These are phyloP conservation scores for Pythium sukuiense DNA, from an alignment of 352 stramenopile species.

Conservation along the genomic window DNA sequence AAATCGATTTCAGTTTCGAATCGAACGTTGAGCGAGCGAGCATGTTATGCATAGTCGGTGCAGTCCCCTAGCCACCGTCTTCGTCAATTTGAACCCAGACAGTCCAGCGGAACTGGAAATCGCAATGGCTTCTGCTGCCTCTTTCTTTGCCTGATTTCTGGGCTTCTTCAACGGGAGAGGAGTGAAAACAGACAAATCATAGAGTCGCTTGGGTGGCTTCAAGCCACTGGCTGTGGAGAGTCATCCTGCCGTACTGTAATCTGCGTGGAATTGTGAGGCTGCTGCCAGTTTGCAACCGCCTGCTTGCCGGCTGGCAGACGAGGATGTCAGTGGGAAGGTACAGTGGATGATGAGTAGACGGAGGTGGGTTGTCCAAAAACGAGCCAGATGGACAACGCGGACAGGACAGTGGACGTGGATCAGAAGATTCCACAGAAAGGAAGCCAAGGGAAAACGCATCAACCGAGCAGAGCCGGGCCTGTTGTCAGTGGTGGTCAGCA, in stretches of 20 bases:
- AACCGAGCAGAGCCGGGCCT: background rate
- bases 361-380: background rate
- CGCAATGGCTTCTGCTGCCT: background rate
- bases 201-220: background rate
- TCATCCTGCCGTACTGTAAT: background rate
- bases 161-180: background rate
- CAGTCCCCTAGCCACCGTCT: background rate
- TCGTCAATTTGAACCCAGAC: background rate
- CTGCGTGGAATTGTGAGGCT: background rate
- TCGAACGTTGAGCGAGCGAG: background rate
- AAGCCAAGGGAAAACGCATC: background rate
- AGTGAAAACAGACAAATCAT: background rate
- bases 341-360: background rate
- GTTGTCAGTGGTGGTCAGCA: background rate
- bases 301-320: background rate
- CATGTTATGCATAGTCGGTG: background rate
- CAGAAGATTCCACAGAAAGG: constrained; percentile 2
- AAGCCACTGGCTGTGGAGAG: too few relatives aligned
- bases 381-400: background rate
- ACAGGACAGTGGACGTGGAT: constrained; percentile 2
- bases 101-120: background rate
- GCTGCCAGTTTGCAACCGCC: background rate
- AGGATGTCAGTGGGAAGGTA: background rate
- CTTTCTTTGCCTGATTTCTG: background rate
- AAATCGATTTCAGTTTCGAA: background rate